phyloP scores from a whole-genome alignment of 169 alveolate genomes.

The Plasmodium gallinaceum region DNA sequence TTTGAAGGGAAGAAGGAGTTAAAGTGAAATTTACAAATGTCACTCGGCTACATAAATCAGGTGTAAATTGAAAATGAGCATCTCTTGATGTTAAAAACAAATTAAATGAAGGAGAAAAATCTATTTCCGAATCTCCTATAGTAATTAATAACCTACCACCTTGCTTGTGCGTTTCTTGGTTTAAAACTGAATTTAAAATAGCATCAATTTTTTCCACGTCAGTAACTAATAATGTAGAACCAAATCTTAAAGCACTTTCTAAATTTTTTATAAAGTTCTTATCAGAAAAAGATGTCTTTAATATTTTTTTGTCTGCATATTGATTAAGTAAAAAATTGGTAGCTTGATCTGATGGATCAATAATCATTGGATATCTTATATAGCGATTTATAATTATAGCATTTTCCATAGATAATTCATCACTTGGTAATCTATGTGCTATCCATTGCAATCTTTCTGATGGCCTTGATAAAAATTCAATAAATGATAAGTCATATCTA shows the following conservation, averaged over 20 bases:
- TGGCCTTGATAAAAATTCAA: constrained; percentile 96
- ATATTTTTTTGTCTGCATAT: constrained; percentile 89
- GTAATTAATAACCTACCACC: constrained; percentile 96
- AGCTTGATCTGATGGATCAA: constrained; percentile 96
- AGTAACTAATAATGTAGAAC: constrained; percentile 95
- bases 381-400: constrained; percentile 93
- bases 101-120: constrained; percentile 95
- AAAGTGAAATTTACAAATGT: constrained; percentile 97
- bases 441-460: constrained; percentile 91
- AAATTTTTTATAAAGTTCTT: constrained; percentile 93
- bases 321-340: constrained; percentile 85
- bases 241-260: constrained; percentile 95
- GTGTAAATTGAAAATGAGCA: constrained; percentile 95
- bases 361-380: constrained; percentile 95
- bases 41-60: constrained; percentile 98
- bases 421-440: constrained; percentile 95
- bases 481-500: constrained; percentile 91
- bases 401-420: constrained; percentile 96
- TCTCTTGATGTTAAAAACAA: constrained; percentile 96
- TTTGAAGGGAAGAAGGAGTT: constrained; percentile 95
- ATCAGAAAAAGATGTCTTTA: constrained; percentile 90
- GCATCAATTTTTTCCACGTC: constrained; percentile 95
- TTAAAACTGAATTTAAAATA: constrained; percentile 89
- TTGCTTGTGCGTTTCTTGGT: constrained; percentile 95
- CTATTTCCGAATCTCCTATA: constrained; percentile 98